Conservation (phyloP, 2,329 filamentous ascomycete genomes). For the Stagonosporopsis tanaceti region DNA sequence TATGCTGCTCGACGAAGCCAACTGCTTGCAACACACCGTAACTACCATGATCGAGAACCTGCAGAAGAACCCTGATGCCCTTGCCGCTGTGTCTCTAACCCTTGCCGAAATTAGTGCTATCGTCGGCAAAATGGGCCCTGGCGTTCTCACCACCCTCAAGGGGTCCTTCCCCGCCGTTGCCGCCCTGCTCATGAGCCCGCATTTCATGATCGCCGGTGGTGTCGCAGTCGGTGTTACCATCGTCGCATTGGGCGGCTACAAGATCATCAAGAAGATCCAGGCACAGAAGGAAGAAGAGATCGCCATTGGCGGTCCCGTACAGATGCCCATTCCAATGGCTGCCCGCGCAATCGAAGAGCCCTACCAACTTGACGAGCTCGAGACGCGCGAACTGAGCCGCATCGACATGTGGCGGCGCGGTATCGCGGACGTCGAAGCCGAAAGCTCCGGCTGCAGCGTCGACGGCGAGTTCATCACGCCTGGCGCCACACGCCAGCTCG, state of each 20-base stretch:
- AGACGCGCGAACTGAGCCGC: slow-evolving; percentile 63
- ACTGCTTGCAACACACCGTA: slow-evolving; percentile 87
- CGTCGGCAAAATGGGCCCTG: slow-evolving; percentile 82
- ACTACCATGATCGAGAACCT: slow-evolving; percentile 81
- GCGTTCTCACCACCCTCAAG: slow-evolving; percentile 78
- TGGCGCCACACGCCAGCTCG: slow-evolving; percentile 57
- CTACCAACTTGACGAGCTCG: slow-evolving; percentile 62
- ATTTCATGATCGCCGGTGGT: slow-evolving; percentile 92
- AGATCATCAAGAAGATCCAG: slow-evolving; percentile 89
- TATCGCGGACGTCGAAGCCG: slow-evolving; percentile 65
- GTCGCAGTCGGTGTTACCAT: slow-evolving; percentile 92
- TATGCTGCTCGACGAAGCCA: slow-evolving; percentile 80
- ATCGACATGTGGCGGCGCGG: slow-evolving; percentile 71
- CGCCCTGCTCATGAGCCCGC: slow-evolving; percentile 83
- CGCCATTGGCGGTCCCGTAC: slow-evolving; percentile 23
- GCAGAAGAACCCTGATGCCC: slow-evolving; percentile 84
- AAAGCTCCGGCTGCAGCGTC: slow-evolving; percentile 66
- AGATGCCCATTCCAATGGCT: slow-evolving; percentile 26
- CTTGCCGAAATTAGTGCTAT: slow-evolving; percentile 89
- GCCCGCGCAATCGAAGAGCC: slow-evolving; percentile 32
- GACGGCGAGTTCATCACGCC: slow-evolving; percentile 73
- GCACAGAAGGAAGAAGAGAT: slow-evolving; percentile 51
- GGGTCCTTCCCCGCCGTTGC: slow-evolving; percentile 85
- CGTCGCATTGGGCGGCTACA: slow-evolving; percentile 94
- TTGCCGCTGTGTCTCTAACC: slow-evolving; percentile 91